Base-by-base conservation (phyloP, 352 stramenopile species). In the Phytophthora hibernalis region DNA sequence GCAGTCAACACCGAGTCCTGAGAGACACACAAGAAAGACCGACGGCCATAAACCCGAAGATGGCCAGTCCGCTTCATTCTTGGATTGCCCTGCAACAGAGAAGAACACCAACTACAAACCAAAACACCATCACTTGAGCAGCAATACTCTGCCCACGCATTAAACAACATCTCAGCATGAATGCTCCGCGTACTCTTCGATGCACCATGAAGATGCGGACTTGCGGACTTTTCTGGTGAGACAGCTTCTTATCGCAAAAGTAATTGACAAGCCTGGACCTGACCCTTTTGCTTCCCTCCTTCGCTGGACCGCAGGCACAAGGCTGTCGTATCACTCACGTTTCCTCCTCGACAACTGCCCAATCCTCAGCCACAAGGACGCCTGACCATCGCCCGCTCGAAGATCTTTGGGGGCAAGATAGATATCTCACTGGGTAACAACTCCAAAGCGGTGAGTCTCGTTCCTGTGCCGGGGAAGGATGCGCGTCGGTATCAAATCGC, bases 151-250 rank as follows among this genome's bases (percentile, higher is more conserved):
- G 12, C n/a, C 24, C 26, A 50, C 18, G 10, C 7, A 54, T 15
- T 21, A 35, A 37, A 7, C 18, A 37, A 7, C 18, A 59, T 8
- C 13, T 5, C 47, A 54, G 3, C 20, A 77, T 77, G 69, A 63
- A 18, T 48, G 38, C 43, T 28, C 45, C 18, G 15, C 47, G 26
- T 26, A 54, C 54, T 37, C 37, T 70, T 59, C 64, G 59, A 3
- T 74, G 69, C 30, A 52, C 55, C 33, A 77, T 77, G 69, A 74
- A 67, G 42, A 77, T 77, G 58, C 69, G 65, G 22, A 54, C 31
- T 30, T 77, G 64, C 12, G 59, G 69, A 7, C 48, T 77, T 61
- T 77, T 77, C 37, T 77, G 69, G 69, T 77, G 47, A 64, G 57
- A 10, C 30, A 4, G 33, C 20, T 49, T 57, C 51, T 40, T 35